phyloP scores from a whole-genome alignment of 1,284 basidiomycete species.

The Meripilus lineatus region DNA sequence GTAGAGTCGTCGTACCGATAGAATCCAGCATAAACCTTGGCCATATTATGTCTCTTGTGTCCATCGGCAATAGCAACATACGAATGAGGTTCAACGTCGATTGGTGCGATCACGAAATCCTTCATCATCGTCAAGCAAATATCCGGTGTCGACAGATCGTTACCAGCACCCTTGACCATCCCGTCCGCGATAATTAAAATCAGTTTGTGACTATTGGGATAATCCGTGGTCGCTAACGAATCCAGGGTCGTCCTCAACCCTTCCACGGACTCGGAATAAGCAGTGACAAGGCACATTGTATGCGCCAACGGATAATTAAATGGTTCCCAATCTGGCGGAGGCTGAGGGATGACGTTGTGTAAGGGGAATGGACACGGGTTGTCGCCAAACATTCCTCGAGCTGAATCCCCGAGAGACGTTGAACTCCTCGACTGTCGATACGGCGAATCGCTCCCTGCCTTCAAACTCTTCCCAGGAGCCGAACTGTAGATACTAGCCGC shows the following conservation, averaged over 20 bases:
- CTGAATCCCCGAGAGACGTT: constrained; percentile 58
- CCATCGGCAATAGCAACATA: constrained; percentile 99
- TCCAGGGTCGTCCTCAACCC: constrained; percentile 96
- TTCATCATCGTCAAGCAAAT: constrained; percentile 98
- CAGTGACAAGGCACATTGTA: constrained; percentile 95
- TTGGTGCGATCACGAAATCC: constrained; percentile 79
- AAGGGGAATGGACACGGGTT: constrained; percentile 90
- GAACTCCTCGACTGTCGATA: constrained; percentile 78
- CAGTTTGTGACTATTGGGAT: constrained; percentile 97
- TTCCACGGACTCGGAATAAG: constrained; percentile 96
- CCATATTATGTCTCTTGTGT: constrained; percentile 99
- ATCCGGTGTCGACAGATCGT: constrained; percentile 85
- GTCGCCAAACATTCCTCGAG: constrained; percentile 50
- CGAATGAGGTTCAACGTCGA: constrained; percentile 91
- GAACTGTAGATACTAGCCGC: constrained; percentile 52
- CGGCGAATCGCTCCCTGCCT: constrained; percentile 65
- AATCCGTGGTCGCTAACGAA: constrained; percentile 97
- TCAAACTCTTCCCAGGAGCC: constrained; percentile 29
- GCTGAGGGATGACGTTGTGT: constrained; percentile 88
- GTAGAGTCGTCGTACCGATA: constrained; percentile 95
- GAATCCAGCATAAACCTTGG: constrained; percentile 97
- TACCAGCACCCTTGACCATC: constrained; percentile 95
- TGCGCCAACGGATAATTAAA: constrained; percentile 96
- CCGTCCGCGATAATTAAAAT: constrained; percentile 97
- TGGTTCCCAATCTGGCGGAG: constrained; percentile 86